A percentile compares a stretch with the other conserved stretches of the same genome.
Conservation (phyloP, 768 basidiomycete genomes). For the Phylloporus arenicola region DNA sequence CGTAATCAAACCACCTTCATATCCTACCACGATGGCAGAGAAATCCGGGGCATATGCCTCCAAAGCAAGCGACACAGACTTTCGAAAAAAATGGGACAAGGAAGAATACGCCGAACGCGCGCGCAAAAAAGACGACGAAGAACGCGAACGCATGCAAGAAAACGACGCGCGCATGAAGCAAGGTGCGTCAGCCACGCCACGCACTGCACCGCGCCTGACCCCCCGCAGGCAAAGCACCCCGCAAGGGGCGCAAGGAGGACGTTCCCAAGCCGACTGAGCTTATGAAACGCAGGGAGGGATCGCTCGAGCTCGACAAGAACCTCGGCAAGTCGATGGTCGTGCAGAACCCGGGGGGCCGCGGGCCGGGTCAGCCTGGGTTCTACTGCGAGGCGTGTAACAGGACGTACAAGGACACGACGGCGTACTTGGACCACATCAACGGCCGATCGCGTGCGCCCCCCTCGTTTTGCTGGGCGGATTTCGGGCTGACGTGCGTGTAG, state of each 20-base stretch:
- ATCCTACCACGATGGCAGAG: constrained; percentile 21
- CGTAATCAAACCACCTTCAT: constrained; percentile 1
- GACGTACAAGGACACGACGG: constrained; percentile 90
- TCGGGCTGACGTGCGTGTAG: constrained; percentile 36
- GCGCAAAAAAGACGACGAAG: constrained; percentile 73
- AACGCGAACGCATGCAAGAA: constrained; percentile 77
- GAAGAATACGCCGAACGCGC: constrained; percentile 85
- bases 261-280: constrained; percentile 91
- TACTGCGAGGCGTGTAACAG: constrained; percentile 88
- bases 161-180: constrained; percentile 81
- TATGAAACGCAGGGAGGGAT: constrained; percentile 80
- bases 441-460: constrained; percentile 76
- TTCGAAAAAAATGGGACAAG: constrained; percentile 92
- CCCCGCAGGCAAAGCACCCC: constrained; percentile 71
- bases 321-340: constrained; percentile 94
- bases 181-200: constrained; percentile 41
- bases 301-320: constrained; percentile 92
- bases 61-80: constrained; percentile 59
- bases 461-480: background rate
- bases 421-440: constrained; percentile 94
- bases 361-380: constrained; percentile 90
- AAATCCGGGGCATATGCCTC: constrained; percentile 33
- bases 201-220: background rate
- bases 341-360: constrained; percentile 72
- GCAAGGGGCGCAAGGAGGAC: constrained; percentile 60